Conservation (phyloP, 192 early-diverging fungal species). For the Rhizophagus prolifer region DNA sequence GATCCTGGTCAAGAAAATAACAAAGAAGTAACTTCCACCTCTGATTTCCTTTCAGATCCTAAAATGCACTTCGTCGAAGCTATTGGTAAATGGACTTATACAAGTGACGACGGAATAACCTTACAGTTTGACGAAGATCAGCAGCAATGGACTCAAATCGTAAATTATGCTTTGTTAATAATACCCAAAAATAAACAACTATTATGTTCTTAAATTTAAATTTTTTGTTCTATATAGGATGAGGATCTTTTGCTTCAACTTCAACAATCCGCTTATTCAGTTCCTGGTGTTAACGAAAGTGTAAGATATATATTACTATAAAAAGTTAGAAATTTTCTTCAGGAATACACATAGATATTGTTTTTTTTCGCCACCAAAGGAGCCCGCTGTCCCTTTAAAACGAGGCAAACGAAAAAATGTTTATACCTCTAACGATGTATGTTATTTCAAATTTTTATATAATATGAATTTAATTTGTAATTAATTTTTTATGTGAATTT, state of each 20-base stretch:
- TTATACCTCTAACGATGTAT: conserved; percentile 48
- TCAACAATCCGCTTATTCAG: conserved; percentile 69
- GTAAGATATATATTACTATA: conserved; percentile 33
- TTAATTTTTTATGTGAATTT: background rate
- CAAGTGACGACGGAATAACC: conserved; percentile 74
- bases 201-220: background rate
- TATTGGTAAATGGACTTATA: conserved; percentile 74
- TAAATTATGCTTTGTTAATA: conserved; percentile 32
- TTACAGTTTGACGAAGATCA: conserved; percentile 83
- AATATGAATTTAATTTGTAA: background rate
- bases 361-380: conserved; percentile 30
- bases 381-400: conserved; percentile 35
- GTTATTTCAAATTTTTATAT: background rate
- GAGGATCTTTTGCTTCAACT: conserved; percentile 59
- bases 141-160: conserved; percentile 90
- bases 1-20: background rate
- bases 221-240: conserved; percentile 38
- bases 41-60: conserved; percentile 18
- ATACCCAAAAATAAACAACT: background rate
- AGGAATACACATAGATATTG: background rate
- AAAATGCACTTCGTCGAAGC: conserved; percentile 60
- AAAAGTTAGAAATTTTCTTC: background rate
- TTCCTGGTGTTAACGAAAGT: conserved; percentile 56
- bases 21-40: background rate
- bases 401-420: conserved; percentile 52